phyloP scores from a whole-genome alignment of 805 yeast genomes.

The Lachancea cidri region DNA sequence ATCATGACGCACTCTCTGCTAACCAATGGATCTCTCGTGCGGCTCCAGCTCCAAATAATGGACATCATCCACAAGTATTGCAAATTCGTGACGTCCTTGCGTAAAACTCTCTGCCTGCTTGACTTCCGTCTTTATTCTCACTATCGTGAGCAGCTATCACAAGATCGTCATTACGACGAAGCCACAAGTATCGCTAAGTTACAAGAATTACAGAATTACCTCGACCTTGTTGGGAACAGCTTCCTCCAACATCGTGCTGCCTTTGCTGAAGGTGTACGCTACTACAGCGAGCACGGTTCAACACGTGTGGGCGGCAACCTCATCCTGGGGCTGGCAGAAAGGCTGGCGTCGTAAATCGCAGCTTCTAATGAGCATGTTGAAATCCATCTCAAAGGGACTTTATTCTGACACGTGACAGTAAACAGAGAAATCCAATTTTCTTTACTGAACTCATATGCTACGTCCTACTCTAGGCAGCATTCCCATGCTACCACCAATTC shows the following conservation, averaged over 20 bases:
- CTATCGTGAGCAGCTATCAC: conserved; percentile 34
- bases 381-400: conserved; percentile 15
- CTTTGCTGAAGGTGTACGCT: conserved; percentile 41
- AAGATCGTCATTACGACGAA: conserved; percentile 37
- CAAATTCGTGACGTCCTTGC: conserved; percentile 28
- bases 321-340: conserved; percentile 36
- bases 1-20: conserved; percentile 27
- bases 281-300: conserved; percentile 47
- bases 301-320: conserved; percentile 32
- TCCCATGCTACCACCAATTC: not conserved
- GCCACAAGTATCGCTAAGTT: conserved; percentile 38
- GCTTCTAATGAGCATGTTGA: conserved; percentile 17
- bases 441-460: not conserved
- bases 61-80: conserved; percentile 30
- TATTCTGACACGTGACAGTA: not conserved
- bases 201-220: conserved; percentile 37
- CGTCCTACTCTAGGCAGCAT: not conserved
- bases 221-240: conserved; percentile 40
- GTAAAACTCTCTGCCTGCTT: conserved; percentile 34
- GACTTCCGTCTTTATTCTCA: conserved; percentile 40
- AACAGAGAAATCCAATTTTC: not conserved
- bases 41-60: conserved; percentile 28
- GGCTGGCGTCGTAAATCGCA: conserved; percentile 23
- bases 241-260: conserved; percentile 43
- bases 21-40: conserved; percentile 17